phyloP scores from a whole-genome alignment of 306 rosid species.

The Dalbergia cochinchinensis region DNA sequence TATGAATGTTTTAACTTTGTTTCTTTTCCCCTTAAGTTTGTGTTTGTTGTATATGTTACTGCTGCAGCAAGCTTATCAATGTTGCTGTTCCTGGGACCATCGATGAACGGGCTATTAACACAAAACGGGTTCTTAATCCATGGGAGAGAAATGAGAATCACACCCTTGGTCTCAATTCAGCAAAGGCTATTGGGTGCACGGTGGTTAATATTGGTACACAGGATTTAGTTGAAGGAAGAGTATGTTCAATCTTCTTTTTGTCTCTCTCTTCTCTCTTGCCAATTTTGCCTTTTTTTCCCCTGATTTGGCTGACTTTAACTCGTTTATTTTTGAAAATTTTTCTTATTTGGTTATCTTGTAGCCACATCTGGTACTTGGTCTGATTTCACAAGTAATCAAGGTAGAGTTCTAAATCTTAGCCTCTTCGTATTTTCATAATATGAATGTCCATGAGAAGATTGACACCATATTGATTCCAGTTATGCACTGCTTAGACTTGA shows the following conservation, averaged over 20 bases:
- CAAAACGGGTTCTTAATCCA: slow-evolving; percentile 88
- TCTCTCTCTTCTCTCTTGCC: slow-evolving; percentile 3
- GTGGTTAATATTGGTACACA: slow-evolving; percentile 99
- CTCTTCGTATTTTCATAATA: slow-evolving; percentile 19
- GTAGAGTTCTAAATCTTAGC: slow-evolving; percentile 51
- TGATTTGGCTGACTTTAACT: slow-evolving; percentile 36
- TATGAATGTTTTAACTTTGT: slow-evolving; percentile 9
- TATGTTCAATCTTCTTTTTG: slow-evolving; percentile 58
- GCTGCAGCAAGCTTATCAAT: slow-evolving; percentile 93
- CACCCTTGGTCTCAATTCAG: slow-evolving; percentile 96
- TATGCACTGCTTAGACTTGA: slow-evolving; percentile 37
- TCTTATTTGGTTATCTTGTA: slow-evolving; percentile 54
- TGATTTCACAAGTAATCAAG: slow-evolving; percentile 97
- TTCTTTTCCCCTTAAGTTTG: neutral
- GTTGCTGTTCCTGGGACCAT: slow-evolving; percentile 99
- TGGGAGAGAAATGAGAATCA: slow-evolving; percentile 99
- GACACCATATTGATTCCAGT: slow-evolving; percentile 28
- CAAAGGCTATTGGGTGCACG: slow-evolving; percentile 99
- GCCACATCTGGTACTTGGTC: slow-evolving; percentile 94
- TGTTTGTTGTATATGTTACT: slow-evolving; percentile 51
- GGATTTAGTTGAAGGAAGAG: slow-evolving; percentile 93
- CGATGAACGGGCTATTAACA: slow-evolving; percentile 98
- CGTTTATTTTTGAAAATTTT: neutral
- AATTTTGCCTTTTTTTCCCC: neutral
- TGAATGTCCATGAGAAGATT: slow-evolving; percentile 23